Base-by-base conservation (phyloP, 176 grass and related monocot genomes). In the Oryza glaberrima region DNA sequence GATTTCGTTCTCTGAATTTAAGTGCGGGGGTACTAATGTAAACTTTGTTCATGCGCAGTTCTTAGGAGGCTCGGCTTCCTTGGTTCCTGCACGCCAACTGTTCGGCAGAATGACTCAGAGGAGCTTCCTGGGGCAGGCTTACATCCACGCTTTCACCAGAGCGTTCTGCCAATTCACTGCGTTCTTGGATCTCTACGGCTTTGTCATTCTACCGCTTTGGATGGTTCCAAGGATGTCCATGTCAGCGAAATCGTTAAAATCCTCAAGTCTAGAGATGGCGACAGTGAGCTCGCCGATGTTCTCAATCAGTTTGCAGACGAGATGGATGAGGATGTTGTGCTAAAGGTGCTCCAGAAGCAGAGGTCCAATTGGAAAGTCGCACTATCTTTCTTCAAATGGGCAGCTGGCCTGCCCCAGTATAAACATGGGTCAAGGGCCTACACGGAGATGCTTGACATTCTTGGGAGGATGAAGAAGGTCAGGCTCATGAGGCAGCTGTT, bases 401-500 rank as follows among this genome's bases (percentile, higher is more conserved):
- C 66, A 3, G 38, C 82, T 2, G 15, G 4, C 2, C 79, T 88
- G 20, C 86, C 83, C 0, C 47, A 12, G 4, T 90, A 95, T 13
- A 14, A 26, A 43, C 88, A 94, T 12, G 90, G 83, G 15, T 83
- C 85, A 0, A 88, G 85, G 68, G 49, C 88, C 0, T 92, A 92
- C 9, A 90, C 77, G 0, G 87, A 92, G 76, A 92, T 92, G 81
- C 90, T 94, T 4, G 93, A 92, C 84, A 94, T 90, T 77, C 90
- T 95, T 35, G 90, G 93, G 73, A 69, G 90, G 85, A 95, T 95
- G 93, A 95, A 94, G 79, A 89, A 92, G 79, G 86, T 90, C 71
- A 84, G 70, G 71, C 40, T 78, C 20, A 95, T 95, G 93, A 79
- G 80, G 8, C 58, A 92, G 66, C 6, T 83, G 11, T 95, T 95